phyloP scores from a whole-genome alignment of 176 grass and related monocot species.

The Neostapfia colusana region DNA sequence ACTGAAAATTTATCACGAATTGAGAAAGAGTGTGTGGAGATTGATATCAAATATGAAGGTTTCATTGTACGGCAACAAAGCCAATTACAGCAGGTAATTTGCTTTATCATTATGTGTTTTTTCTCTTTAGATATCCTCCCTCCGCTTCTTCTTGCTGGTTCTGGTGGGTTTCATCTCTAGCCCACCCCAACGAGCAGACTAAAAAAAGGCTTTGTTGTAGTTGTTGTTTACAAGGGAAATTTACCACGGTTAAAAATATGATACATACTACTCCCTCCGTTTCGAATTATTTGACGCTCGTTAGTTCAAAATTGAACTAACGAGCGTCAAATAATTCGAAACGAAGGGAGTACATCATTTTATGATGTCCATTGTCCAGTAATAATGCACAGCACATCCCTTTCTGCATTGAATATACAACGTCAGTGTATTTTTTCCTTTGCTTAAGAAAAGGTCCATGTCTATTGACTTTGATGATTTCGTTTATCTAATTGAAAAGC shows the following conservation, averaged over 20 bases:
- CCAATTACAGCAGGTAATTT: slow-evolving; percentile 86
- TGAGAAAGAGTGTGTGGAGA: slow-evolving; percentile 99
- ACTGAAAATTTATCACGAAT: slow-evolving; percentile 66
- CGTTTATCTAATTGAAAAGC: slow-evolving; percentile 16
- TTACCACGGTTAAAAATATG: not conserved
- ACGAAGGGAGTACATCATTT: too few relatives aligned
- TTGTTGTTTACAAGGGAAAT: not conserved
- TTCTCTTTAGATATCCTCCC: not conserved
- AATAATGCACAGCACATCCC: not conserved
- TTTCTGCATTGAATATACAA: slow-evolving; percentile 9
- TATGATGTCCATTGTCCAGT: slow-evolving; percentile 12
- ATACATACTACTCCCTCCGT: too few relatives aligned
- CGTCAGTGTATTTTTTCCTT: not conserved
- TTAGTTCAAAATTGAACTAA: too few relatives aligned
- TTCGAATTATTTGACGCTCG: too few relatives aligned
- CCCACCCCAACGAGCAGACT: too few relatives aligned
- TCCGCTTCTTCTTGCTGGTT: too few relatives aligned
- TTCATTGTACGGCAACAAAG: slow-evolving; percentile 81
- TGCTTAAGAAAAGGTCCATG: not conserved
- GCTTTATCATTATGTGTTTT: not conserved
- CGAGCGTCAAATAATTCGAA: too few relatives aligned
- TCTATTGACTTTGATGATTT: slow-evolving; percentile 26
- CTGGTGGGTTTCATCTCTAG: too few relatives aligned
- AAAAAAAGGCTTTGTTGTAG: too few relatives aligned
- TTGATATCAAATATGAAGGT: slow-evolving; percentile 94